Base-by-base conservation (phyloP, 2,329 filamentous ascomycete genomes). In the Phialophora verrucosa region DNA sequence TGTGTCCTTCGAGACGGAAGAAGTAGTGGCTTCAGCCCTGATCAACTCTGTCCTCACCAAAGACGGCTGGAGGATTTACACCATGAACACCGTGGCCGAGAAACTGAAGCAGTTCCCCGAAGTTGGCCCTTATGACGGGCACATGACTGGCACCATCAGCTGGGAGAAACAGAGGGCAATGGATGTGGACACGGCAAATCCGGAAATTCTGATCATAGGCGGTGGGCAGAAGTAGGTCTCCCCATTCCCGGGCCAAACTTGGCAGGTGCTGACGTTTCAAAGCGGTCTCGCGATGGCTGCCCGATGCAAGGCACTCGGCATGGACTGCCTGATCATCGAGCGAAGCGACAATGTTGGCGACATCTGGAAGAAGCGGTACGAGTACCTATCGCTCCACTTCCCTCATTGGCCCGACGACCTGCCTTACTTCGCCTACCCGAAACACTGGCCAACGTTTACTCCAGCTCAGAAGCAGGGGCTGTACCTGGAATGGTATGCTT, bases 31-130 rank as follows among this genome's bases (percentile, higher is more conserved):
- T 5, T 74, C 74, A 3, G 74, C 75, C 5, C 71, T 76, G 2
- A 72, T 76, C 53, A 77, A 78, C 62, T 73, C 73, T 12, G 73
- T 78, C 2, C 66, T 77, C 3, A 76, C 75, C 25, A 68, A 73
- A 50, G 68, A 74, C 32, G 76, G 76, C 32, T 78, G 74, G 74
- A 77, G 68, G 64, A 75, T 77, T 23, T 78, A 76, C 64, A 76
- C 73, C 2, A 73, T 78, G 72, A 75, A 78, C 66, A 77, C 76
- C 1, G 76, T 74, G 17, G 73, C 74, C 29, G 76, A 78, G 67
- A 67, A 65, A 10, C 69, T 78, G 11, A 74, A 74, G 64, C 64
- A 74, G 14, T 77, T 76, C 62, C 76, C 76, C 0, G 74, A 76
- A 66, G 44, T 73, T 10, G 35, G 69, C 7, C 68, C 74, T 3